Percentiles rank a stretch among this genome's conserved stretches.
Evolutionary conservation across 2,329 filamentous ascomycete genomes (phyloP).

Genomic region (Tricladium varicosporioides): DNA sequence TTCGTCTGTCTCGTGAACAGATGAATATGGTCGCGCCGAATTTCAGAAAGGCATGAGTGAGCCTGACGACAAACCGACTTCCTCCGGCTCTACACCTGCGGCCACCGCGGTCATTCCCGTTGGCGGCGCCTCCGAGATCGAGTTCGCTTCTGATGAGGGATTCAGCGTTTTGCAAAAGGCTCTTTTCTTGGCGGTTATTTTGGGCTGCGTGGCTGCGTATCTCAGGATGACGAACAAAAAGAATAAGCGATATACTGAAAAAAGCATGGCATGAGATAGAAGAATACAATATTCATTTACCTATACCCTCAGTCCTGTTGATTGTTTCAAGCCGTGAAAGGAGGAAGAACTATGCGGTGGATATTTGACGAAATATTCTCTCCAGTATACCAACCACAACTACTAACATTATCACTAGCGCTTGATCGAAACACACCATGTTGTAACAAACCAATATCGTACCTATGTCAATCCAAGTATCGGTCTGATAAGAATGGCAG

Average conservation of each 20-base stretch:
- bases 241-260: slow-evolving; percentile 25
- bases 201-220: slow-evolving; percentile 45
- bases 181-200: slow-evolving; percentile 48
- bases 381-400: too few relatives aligned
- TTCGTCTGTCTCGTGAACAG: slow-evolving; percentile 28
- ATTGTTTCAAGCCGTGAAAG: too few relatives aligned
- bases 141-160: slow-evolving; percentile 28
- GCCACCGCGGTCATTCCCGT: slow-evolving; percentile 21
- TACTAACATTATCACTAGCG: too few relatives aligned
- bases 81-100: slow-evolving; percentile 10
- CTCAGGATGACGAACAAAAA: slow-evolving; percentile 41
- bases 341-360: too few relatives aligned
- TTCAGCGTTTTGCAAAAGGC: slow-evolving; percentile 49
- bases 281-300: too few relatives aligned
- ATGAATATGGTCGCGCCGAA: slow-evolving; percentile 32
- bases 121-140: slow-evolving; percentile 20
- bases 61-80: slow-evolving; percentile 17
- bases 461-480: too few relatives aligned
- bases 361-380: too few relatives aligned
- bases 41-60: slow-evolving; percentile 32
- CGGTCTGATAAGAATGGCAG: too few relatives aligned
- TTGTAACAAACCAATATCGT: too few relatives aligned
- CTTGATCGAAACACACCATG: too few relatives aligned
- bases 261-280: slow-evolving; percentile 29
- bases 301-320: too few relatives aligned